Evolutionary conservation across 805 yeast genomes (phyloP).

Genomic region (Wickerhamomyces xylosicus): DNA sequence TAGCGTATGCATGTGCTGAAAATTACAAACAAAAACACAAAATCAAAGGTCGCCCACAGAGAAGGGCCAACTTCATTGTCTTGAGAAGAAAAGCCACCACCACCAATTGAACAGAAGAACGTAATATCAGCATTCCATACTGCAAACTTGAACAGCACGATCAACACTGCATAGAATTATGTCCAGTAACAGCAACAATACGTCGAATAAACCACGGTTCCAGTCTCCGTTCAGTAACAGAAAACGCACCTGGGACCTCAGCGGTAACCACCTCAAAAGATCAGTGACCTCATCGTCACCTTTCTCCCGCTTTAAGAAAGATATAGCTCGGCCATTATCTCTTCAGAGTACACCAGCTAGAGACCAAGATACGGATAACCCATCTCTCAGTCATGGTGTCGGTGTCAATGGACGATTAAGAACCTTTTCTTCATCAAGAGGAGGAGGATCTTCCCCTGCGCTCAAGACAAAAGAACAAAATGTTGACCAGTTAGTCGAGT

Average conservation of each 20-base stretch:
- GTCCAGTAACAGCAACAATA: not conserved
- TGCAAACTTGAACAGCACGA: no score
- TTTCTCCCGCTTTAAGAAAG: not conserved
- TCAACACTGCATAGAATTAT: not conserved
- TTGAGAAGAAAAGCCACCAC: no score
- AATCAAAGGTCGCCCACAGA: no score
- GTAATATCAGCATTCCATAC: no score
- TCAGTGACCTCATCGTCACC: not conserved
- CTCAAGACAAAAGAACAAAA: not conserved
- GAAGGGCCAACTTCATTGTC: no score
- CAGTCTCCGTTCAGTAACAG: not conserved
- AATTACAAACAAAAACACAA: no score
- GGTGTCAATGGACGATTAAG: not conserved
- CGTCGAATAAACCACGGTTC: not conserved
- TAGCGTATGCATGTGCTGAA: no score
- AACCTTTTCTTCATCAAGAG: no score
- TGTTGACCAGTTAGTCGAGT: conserved; percentile 17
- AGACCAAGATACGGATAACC: not conserved
- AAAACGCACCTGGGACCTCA: not conserved
- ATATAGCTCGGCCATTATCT: conserved; percentile 1
- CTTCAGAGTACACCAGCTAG: conserved; percentile 4
- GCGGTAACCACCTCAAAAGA: not conserved
- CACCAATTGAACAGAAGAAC: no score
- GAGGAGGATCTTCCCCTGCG: no score
- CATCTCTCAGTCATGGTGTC: not conserved